These are phyloP conservation scores for Plasmodium sp. DNA, from an alignment of 169 alveolate species.

Conservation along the genomic window DNA sequence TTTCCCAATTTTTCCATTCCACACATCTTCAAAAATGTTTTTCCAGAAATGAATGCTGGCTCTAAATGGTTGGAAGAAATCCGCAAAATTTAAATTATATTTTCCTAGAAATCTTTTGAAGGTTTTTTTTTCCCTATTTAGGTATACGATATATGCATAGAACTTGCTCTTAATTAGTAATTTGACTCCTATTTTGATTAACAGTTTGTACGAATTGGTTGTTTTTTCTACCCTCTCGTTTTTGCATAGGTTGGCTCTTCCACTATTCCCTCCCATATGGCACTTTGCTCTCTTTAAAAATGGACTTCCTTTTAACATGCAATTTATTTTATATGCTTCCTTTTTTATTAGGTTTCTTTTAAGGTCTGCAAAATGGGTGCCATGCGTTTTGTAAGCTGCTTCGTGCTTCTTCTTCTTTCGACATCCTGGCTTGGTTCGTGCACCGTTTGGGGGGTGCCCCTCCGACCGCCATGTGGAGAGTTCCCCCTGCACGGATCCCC, in stretches of 20 bases:
- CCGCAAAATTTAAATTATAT: slow-evolving; percentile 42
- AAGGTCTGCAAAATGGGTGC: slow-evolving; percentile 14
- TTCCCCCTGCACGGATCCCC: neutral
- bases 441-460: neutral
- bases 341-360: slow-evolving; percentile 49
- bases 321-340: slow-evolving; percentile 29
- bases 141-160: slow-evolving; percentile 43
- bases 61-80: slow-evolving; percentile 64
- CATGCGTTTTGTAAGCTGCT: neutral
- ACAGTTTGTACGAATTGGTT: slow-evolving; percentile 14
- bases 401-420: neutral
- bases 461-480: neutral
- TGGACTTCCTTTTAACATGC: neutral
- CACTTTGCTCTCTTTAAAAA: neutral
- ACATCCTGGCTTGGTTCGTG: neutral
- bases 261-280: neutral
- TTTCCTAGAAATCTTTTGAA: slow-evolving; percentile 55
- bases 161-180: slow-evolving; percentile 17
- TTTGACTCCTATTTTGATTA: slow-evolving; percentile 46
- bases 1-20: slow-evolving; percentile 45
- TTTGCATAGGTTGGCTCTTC: neutral
- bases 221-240: neutral
- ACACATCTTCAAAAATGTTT: slow-evolving; percentile 67
- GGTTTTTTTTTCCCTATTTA: slow-evolving; percentile 38
- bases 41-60: slow-evolving; percentile 41